Base-by-base conservation (phyloP, 345 rosid genomes). In the Euphorbia peplus region DNA sequence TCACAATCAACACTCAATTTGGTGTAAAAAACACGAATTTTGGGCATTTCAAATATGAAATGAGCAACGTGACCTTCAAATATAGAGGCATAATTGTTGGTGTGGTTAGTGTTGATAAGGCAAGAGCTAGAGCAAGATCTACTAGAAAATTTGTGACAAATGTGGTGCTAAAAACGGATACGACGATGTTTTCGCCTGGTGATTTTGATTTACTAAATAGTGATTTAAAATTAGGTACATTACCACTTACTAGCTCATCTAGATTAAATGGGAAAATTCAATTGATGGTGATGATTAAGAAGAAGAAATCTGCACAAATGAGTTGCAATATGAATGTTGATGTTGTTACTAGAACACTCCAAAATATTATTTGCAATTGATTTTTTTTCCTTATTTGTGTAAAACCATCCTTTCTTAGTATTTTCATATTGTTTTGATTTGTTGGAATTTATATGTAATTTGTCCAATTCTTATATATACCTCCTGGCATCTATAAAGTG, bases 21-120 rank as follows among this genome's bases (percentile, higher is more conserved):
- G 54, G 37, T 26, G 46, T 78, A 22, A 73, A 66, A 64, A 78
- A 78, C 77, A 47, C 74, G n/a, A 78, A 78, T 47, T 78, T 78
- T 41, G 81, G 81, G 42, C 71, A 56, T 64, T 78, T 68, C 53
- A 66, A 73, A 66, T 73, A 73, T 21, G 71, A 29, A 24, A 65
- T 30, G 18, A 60, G 59, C 41, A 69, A 37, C 13, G 63, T 66
- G 5, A 78, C 61, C 3, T 63, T 78, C n/a, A 51, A 55, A 15
- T 78, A 64, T 48, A 62, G 64, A 50, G 81, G 77, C 9, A 14
- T 8, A 6, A 11, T 32, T 2, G 77, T 73, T 8, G 81, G 81
- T 39, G 16, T 5, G 9, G 72, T 61, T 5, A 46, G 22, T 59
- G 63, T 73, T 21, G 60, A 24, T 70, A 69, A 65, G 51, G 68